phyloP scores from a whole-genome alignment of 805 yeast genomes.

The Sugiyamaella chiloensis region DNA sequence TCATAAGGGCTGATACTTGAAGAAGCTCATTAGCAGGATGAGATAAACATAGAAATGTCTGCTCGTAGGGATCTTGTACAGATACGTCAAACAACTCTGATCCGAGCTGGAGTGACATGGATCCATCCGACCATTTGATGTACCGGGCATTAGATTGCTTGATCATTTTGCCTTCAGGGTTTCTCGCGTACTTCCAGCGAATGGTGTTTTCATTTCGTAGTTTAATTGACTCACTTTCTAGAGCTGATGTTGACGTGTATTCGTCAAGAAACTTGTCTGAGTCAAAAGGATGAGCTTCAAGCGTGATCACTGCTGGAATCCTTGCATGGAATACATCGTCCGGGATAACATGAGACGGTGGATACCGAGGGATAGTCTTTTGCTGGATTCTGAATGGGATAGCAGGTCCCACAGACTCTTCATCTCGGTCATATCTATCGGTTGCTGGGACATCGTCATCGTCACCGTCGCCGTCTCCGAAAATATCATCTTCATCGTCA shows the following conservation, averaged over 20 bases:
- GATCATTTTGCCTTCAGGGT: constrained; percentile 60
- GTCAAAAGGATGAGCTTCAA: constrained; percentile 86
- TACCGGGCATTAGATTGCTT: constrained; percentile 88
- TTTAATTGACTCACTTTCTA: constrained; percentile 38
- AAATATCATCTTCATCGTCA: constrained; percentile 22
- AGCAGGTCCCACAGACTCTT: constrained; percentile 5
- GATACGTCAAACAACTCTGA: constrained; percentile 80
- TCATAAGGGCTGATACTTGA: constrained; percentile 62
- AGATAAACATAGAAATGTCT: constrained; percentile 67
- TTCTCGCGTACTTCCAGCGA: constrained; percentile 89
- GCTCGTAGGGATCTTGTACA: constrained; percentile 54
- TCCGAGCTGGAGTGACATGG: constrained; percentile 81
- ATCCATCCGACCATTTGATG: constrained; percentile 93
- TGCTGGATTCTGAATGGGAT: constrained; percentile 20
- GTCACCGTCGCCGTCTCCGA: constrained; percentile 16
- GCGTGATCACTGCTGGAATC: constrained; percentile 76
- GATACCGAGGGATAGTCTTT: constrained; percentile 34
- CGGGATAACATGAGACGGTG: constrained; percentile 26
- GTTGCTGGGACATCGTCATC: constrained; percentile 7
- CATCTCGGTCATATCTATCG: constrained; percentile 12
- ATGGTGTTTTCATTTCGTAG: constrained; percentile 77
- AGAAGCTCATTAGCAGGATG: constrained; percentile 70
- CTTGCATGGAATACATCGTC: constrained; percentile 49
- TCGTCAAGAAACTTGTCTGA: constrained; percentile 60
- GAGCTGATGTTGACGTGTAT: constrained; percentile 38